Conservation (phyloP, 2,329 filamentous ascomycete species). For the Venturia oleaginea region DNA sequence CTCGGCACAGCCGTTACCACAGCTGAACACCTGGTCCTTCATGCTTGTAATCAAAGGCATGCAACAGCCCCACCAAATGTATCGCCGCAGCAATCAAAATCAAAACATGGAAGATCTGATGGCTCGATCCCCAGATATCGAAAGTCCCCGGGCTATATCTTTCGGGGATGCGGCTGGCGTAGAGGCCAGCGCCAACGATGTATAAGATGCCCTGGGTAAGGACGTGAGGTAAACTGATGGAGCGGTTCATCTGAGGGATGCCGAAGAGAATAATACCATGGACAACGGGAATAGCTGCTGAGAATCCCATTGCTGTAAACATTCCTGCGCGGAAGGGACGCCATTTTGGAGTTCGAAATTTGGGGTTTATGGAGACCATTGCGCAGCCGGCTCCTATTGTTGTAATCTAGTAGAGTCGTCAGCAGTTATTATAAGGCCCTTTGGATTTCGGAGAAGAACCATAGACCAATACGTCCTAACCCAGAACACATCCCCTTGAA, state of each 20-base stretch:
- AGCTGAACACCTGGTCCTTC: not conserved
- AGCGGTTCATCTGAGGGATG: slow-evolving; percentile 52
- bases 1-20: not conserved
- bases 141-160: slow-evolving; percentile 66
- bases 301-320: slow-evolving; percentile 82
- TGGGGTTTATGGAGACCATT: slow-evolving; percentile 66
- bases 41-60: slow-evolving; percentile 81
- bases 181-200: slow-evolving; percentile 74
- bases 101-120: slow-evolving; percentile 91
- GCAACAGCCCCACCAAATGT: slow-evolving; percentile 72
- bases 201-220: slow-evolving; percentile 74
- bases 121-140: slow-evolving; percentile 86
- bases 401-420: slow-evolving; percentile 51
- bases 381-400: slow-evolving; percentile 68
- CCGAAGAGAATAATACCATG: slow-evolving; percentile 67
- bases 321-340: slow-evolving; percentile 78
- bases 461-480: slow-evolving; percentile 66
- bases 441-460: slow-evolving; percentile 35
- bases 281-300: slow-evolving; percentile 71
- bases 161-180: slow-evolving; percentile 82
- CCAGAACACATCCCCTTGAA: slow-evolving; percentile 53
- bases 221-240: slow-evolving; percentile 75
- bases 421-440: not conserved
- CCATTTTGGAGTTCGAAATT: slow-evolving; percentile 75
- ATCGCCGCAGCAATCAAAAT: slow-evolving; percentile 74